A percentile compares a stretch with the other conserved stretches of the same genome.
Conservation (phyloP, 441 rosid genomes). For the Populus tomentosa region DNA sequence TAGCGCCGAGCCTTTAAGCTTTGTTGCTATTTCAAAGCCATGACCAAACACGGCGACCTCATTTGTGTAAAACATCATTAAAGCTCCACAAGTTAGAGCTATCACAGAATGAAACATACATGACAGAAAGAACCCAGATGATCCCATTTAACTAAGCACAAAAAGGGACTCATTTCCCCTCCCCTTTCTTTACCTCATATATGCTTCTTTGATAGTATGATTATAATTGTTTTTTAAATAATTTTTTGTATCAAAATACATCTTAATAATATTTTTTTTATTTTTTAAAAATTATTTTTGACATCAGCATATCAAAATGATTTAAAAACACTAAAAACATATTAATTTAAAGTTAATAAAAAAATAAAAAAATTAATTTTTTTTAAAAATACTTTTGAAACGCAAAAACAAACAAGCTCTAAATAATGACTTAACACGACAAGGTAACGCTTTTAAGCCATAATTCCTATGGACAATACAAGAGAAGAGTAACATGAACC, state of each 20-base stretch:
- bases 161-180: background rate
- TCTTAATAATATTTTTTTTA: no score
- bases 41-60: constrained; percentile 49
- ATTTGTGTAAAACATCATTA: constrained; percentile 69
- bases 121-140: constrained; percentile 52
- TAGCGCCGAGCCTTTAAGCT: constrained; percentile 69
- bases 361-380: no score
- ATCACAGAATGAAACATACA: constrained; percentile 67
- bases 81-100: constrained; percentile 61
- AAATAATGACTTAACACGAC: no score
- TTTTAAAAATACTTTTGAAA: no score
- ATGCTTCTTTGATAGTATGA: no score
- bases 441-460: background rate
- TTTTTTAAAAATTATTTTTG: no score
- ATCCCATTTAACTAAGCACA: constrained; percentile 23
- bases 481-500: background rate
- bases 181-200: background rate
- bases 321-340: no score
- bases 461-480: background rate
- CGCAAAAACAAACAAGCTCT: no score
- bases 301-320: no score
- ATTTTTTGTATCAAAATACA: no score
- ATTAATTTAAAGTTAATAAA: no score
- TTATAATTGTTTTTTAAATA: no score
- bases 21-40: constrained; percentile 56